Evolutionary conservation across 2,329 filamentous ascomycete species (phyloP), one percentile per base, ranked within the genome.

Genomic region (Aspergillus novofumigatus): DNA sequence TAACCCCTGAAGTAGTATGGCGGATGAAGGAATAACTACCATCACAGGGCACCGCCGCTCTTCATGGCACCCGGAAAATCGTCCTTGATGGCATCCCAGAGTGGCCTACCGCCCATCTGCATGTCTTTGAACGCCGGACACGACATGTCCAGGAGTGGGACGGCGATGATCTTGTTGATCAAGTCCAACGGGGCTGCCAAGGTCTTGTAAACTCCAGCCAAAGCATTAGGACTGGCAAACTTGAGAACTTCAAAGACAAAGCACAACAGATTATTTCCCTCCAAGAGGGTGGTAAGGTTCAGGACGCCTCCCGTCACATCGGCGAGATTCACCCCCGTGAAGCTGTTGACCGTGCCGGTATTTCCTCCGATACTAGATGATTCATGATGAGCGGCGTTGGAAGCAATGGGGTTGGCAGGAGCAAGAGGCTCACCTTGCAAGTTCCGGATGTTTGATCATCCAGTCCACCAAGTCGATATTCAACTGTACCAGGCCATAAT

Each of bases 291-390:
- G 6, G 65, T 61, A 29, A 64, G 35, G 62, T 75, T 67, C 57
- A 72, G 60, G 35, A 76, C 66, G 41, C 78, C 78, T 21, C 76
- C 73, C 4, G 78, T 78, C 14, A 81, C 35, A 54, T 81, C 68
- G 1, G 59, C 56, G 1, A 80, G 35, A 59, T 79, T 68, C 53
- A 84, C 63, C 4, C 80, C 80, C 4, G 76, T 71, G 61, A 83
- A 84, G 23, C 75, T 79, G 68, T 84, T 79, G 23, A 79, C 74
- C 2, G 71, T 73, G 20, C 81, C 80, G 4, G 77, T 76, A 61
- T 84, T 84, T 9, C 82, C 82, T 9, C 82, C 82, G 17, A 84
- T 75, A 58, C 72, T 76, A 25, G 11, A 20, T 49, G 1, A 32
- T 41, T 4, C 21, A 17, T 7, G 14, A 17, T 38, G 28, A 7